A percentile compares a stretch with the other conserved stretches of the same genome.
Evolutionary conservation across 495 filamentous ascomycete species (phyloP).

Genomic region (Penicillium riverlandense): DNA sequence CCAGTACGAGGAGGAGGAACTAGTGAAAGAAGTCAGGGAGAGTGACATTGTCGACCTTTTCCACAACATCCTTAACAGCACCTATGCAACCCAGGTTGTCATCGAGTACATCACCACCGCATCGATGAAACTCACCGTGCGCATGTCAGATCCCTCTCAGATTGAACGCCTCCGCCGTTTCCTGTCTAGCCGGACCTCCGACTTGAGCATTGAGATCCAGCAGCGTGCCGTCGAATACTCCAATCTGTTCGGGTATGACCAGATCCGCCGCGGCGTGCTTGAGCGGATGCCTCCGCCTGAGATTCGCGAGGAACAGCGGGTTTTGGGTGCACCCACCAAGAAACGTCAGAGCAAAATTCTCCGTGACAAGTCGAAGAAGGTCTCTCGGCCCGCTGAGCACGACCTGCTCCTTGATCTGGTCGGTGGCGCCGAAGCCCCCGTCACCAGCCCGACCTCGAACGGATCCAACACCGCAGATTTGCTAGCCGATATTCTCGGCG

Average conservation of each 20-base stretch:
- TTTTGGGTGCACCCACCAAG: conserved; percentile 76
- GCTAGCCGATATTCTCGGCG: conserved; percentile 72
- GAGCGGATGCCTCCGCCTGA: conserved; percentile 97
- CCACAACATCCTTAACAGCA: conserved; percentile 84
- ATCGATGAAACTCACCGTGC: conserved; percentile 89
- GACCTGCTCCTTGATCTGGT: conserved; percentile 90
- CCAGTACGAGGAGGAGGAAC: conserved; percentile 90
- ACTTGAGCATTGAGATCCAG: conserved; percentile 90
- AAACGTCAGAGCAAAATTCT: conserved; percentile 67
- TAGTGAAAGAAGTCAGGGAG: conserved; percentile 84
- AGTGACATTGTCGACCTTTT: conserved; percentile 88
- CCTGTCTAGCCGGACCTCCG: conserved; percentile 65
- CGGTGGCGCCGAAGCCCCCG: conserved; percentile 65
- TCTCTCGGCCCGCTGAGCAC: conserved; percentile 73
- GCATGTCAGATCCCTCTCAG: conserved; percentile 74
- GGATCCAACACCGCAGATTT: conserved; percentile 78
- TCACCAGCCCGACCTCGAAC: conserved; percentile 44
- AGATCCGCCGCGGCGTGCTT: conserved; percentile 81
- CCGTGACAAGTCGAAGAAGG: conserved; percentile 67
- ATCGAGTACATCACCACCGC: conserved; percentile 94
- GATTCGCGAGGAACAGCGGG: conserved; percentile 87
- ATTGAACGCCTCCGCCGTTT: conserved; percentile 77
- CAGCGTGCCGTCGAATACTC: conserved; percentile 92
- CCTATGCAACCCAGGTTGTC: conserved; percentile 79
- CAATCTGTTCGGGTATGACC: conserved; percentile 84